phyloP scores from a whole-genome alignment of 1,284 basidiomycete genomes.

The Moesziomyces globuligerus region DNA sequence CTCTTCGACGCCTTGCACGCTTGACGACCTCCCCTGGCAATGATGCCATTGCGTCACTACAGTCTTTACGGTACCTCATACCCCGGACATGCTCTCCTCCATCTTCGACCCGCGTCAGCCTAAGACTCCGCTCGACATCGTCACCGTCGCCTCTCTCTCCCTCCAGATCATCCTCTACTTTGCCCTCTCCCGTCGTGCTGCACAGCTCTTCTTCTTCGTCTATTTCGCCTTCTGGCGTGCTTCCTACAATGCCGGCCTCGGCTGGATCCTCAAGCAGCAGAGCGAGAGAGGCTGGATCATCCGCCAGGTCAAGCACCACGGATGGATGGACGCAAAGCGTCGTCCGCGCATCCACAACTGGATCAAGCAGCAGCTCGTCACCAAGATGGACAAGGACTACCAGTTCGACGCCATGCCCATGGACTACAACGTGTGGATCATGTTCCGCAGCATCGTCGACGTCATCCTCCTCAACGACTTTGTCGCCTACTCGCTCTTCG shows the following conservation, averaged over 20 bases:
- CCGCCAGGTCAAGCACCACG: conserved; percentile 77
- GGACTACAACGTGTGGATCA: conserved; percentile 76
- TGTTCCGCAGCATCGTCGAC: conserved; percentile 90
- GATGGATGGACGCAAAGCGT: conserved; percentile 84
- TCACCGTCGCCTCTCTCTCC: conserved; percentile 82
- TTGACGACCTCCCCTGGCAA: no score
- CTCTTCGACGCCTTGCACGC: no score
- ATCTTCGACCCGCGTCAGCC: conserved; percentile 87
- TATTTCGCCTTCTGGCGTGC: conserved; percentile 94
- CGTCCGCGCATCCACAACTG: conserved; percentile 77
- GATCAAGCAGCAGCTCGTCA: conserved; percentile 85
- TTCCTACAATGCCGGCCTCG: conserved; percentile 91
- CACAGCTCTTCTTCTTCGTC: conserved; percentile 76
- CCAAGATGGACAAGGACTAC: conserved; percentile 92
- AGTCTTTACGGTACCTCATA: conserved; percentile 93
- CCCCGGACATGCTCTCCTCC: conserved; percentile 91
- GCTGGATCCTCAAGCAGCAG: conserved; percentile 91
- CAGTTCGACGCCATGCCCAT: conserved; percentile 75
- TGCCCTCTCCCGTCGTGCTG: conserved; percentile 70
- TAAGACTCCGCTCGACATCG: conserved; percentile 89
- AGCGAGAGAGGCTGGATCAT: conserved; percentile 95
- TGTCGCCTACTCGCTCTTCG: conserved; percentile 92
- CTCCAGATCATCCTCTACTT: conserved; percentile 83
- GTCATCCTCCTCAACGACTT: conserved; percentile 91
- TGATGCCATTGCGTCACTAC: conserved; percentile 1